These are phyloP conservation scores for Balakata baccata DNA, from an alignment of 345 rosid genomes.

Conservation along the genomic window DNA sequence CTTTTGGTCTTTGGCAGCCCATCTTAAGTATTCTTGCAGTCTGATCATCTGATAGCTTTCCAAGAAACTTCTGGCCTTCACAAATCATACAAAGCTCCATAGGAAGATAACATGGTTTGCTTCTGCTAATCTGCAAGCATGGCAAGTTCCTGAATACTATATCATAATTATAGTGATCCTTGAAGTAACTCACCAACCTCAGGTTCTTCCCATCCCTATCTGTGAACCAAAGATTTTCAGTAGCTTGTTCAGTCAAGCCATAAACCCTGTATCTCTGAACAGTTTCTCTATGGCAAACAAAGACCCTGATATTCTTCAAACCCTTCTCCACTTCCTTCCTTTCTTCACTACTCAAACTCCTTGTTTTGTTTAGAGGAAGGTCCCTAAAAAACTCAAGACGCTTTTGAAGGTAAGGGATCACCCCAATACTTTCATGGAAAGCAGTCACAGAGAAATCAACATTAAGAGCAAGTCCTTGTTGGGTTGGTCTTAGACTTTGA, in stretches of 20 bases:
- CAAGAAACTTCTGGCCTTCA: slow-evolving; percentile 98
- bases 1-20: slow-evolving; percentile 91
- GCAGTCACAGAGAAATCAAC: slow-evolving; percentile 86
- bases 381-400: slow-evolving; percentile 74
- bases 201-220: slow-evolving; percentile 76
- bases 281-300: slow-evolving; percentile 93
- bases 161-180: slow-evolving; percentile 75
- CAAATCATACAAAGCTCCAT: slow-evolving; percentile 95
- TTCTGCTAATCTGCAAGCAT: slow-evolving; percentile 84
- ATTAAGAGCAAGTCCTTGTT: slow-evolving; percentile 91
- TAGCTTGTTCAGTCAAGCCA: slow-evolving; percentile 71
- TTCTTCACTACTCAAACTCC: slow-evolving; percentile 63
- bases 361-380: slow-evolving; percentile 64
- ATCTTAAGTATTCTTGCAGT: slow-evolving; percentile 82
- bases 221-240: slow-evolving; percentile 72
- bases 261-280: slow-evolving; percentile 81
- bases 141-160: slow-evolving; percentile 80
- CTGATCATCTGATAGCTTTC: slow-evolving; percentile 95
- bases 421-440: slow-evolving; percentile 90
- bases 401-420: slow-evolving; percentile 81
- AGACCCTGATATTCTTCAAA: slow-evolving; percentile 70
- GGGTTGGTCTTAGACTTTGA: slow-evolving; percentile 90
- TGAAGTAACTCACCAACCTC: slow-evolving; percentile 75
- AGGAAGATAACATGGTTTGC: slow-evolving; percentile 92
- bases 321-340: slow-evolving; percentile 84